These are phyloP conservation scores for Colletotrichum sp. DNA, from an alignment of 2,329 filamentous ascomycete species.

Conservation along the genomic window DNA sequence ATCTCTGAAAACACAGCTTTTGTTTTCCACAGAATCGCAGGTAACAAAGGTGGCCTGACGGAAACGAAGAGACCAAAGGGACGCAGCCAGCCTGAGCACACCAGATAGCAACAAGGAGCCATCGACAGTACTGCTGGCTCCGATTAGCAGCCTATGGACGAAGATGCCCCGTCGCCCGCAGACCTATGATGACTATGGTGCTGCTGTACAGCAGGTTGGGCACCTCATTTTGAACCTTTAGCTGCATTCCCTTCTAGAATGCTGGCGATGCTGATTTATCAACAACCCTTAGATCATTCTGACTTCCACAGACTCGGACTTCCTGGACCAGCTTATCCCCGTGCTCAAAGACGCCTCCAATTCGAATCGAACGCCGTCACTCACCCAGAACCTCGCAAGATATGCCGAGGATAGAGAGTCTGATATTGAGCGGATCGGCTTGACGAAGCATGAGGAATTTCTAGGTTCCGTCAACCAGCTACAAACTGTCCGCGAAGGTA, in stretches of 20 bases:
- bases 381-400: slow-evolving; percentile 79
- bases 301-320: slow-evolving; percentile 89
- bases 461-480: slow-evolving; percentile 92
- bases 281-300: slow-evolving; percentile 76
- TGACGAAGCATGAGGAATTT: slow-evolving; percentile 97
- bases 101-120: neutral
- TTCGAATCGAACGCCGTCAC: slow-evolving; percentile 72
- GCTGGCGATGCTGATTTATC: neutral
- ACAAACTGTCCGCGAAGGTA: slow-evolving; percentile 90
- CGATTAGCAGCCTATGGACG: neutral
- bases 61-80: neutral
- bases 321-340: slow-evolving; percentile 93
- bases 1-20: neutral
- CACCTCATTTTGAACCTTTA: neutral
- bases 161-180: slow-evolving; percentile 51
- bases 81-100: neutral
- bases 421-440: slow-evolving; percentile 93
- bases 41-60: neutral
- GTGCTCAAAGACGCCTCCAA: slow-evolving; percentile 89
- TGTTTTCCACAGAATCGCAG: neutral
- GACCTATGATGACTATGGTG: slow-evolving; percentile 52
- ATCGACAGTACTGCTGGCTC: neutral
- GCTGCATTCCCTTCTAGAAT: neutral
- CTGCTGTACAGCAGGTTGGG: slow-evolving; percentile 49
- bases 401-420: slow-evolving; percentile 87